Percentiles rank a stretch among this genome's conserved stretches.
These are phyloP conservation scores for Aspergillus quadrilineatus DNA, from an alignment of 2,329 filamentous ascomycete species.

Conservation along the genomic window DNA sequence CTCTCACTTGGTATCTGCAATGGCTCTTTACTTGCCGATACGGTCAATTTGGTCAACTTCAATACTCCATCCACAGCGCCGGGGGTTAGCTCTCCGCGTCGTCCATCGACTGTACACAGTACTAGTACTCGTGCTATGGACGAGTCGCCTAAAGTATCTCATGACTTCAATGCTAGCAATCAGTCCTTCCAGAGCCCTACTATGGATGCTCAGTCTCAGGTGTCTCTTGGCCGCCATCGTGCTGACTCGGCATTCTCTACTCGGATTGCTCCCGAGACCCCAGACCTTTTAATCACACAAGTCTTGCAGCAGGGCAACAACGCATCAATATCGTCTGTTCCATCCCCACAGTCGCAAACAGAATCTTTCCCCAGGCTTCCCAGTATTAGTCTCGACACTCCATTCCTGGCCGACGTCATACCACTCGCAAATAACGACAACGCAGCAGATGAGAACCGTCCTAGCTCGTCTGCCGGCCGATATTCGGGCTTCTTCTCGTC, in stretches of 20 bases:
- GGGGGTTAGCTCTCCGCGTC: conserved; percentile 42
- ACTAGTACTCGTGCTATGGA: conserved; percentile 61
- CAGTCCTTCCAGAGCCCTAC: conserved; percentile 64
- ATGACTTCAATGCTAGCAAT: conserved; percentile 66
- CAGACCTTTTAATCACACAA: conserved; percentile 54
- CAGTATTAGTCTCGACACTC: conserved; percentile 46
- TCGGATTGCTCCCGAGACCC: conserved; percentile 53
- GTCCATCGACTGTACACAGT: conserved; percentile 53
- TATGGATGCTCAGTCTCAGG: conserved; percentile 33
- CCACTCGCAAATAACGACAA: conserved; percentile 29
- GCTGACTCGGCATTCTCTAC: conserved; percentile 57
- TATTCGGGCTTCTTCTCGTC: conserved; percentile 82
- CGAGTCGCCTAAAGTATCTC: conserved; percentile 60
- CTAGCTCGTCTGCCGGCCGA: conserved; percentile 49
- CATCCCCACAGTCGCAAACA: conserved; percentile 14
- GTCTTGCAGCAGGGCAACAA: conserved; percentile 50
- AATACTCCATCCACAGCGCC: conserved; percentile 50
- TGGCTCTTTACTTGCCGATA: conserved; percentile 61
- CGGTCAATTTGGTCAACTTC: conserved; percentile 61
- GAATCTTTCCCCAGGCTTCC: conserved; percentile 43
- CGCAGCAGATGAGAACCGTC: conserved; percentile 26
- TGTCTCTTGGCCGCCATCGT: conserved; percentile 47
- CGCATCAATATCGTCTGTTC: conserved; percentile 42
- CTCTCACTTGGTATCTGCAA: conserved; percentile 75
- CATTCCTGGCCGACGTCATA: conserved; percentile 44